Evolutionary conservation across 768 basidiomycete genomes (phyloP).

Genomic region (Boletus speciosus): DNA sequence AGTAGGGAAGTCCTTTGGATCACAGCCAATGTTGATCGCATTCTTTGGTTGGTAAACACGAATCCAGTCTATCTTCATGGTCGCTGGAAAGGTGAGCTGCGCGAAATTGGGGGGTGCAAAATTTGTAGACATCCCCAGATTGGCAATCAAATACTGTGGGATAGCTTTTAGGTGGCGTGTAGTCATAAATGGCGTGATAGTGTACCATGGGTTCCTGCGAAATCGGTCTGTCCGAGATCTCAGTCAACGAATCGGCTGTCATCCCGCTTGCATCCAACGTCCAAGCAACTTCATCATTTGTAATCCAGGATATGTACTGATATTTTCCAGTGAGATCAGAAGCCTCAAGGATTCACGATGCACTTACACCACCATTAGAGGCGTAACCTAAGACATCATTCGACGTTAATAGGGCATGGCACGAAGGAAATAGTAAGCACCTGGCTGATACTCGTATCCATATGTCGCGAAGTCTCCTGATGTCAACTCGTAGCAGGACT

Average conservation of each 20-base stretch:
- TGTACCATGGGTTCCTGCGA: conserved; percentile 82
- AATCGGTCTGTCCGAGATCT: conserved; percentile 67
- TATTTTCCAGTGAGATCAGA: conserved; percentile 5
- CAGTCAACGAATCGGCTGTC: conserved; percentile 48
- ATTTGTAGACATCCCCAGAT: conserved; percentile 80
- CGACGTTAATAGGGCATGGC: background rate
- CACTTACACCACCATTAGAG: conserved; percentile 47
- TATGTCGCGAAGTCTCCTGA: conserved; percentile 62
- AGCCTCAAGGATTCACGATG: background rate
- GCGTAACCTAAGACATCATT: conserved; percentile 18
- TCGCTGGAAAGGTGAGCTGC: conserved; percentile 67
- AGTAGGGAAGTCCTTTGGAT: conserved; percentile 78
- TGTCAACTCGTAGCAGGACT: conserved; percentile 57
- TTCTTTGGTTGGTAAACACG: conserved; percentile 82
- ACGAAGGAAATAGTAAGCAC: conserved; percentile 29
- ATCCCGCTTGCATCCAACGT: conserved; percentile 62
- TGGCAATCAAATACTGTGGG: conserved; percentile 73
- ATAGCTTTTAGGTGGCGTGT: background rate
- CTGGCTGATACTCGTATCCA: conserved; percentile 80
- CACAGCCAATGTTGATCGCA: conserved; percentile 77
- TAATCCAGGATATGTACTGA: conserved; percentile 80
- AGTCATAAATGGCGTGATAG: background rate
- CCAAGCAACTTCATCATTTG: conserved; percentile 62
- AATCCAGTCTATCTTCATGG: conserved; percentile 81
- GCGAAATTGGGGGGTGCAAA: conserved; percentile 74